Conservation (phyloP, 495 filamentous ascomycete genomes). For the Talaromyces ruber region DNA sequence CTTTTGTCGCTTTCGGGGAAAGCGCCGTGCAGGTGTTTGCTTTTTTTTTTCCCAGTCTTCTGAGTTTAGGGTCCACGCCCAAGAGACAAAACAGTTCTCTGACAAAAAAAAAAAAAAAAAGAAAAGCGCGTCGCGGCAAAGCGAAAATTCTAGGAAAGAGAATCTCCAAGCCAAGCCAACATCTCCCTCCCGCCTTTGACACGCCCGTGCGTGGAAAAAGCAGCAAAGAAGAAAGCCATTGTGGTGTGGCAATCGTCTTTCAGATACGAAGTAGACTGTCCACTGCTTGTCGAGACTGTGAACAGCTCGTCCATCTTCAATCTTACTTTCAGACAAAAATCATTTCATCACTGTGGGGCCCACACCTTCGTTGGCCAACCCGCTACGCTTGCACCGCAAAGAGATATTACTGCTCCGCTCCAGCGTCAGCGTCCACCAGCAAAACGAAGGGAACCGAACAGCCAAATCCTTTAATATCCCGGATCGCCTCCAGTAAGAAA, state of each 20-base stretch:
- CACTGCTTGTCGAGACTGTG: background rate
- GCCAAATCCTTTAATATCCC: constrained; percentile 1
- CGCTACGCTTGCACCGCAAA: constrained; percentile 2
- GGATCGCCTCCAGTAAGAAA: background rate
- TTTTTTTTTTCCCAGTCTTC: background rate
- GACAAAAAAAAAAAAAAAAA: background rate
- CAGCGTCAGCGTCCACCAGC: background rate
- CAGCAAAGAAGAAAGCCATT: background rate
- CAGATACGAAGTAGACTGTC: background rate
- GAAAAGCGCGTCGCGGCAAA: background rate
- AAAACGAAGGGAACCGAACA: background rate
- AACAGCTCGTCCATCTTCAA: background rate
- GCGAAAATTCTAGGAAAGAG: background rate
- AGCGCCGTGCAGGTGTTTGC: background rate
- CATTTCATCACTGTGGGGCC: constrained; percentile 1
- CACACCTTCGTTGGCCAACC: constrained; percentile 1
- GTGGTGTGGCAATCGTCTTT: background rate
- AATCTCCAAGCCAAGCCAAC: background rate
- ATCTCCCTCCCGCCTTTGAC: background rate
- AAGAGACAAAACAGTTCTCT: background rate
- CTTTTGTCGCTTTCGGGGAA: background rate
- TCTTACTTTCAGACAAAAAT: background rate
- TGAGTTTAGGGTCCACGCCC: background rate
- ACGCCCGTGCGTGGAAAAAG: background rate
- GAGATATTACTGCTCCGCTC: constrained; percentile 3